Evolutionary conservation across 1,284 basidiomycete species (phyloP).

Genomic region (Pholiota adiposa): DNA sequence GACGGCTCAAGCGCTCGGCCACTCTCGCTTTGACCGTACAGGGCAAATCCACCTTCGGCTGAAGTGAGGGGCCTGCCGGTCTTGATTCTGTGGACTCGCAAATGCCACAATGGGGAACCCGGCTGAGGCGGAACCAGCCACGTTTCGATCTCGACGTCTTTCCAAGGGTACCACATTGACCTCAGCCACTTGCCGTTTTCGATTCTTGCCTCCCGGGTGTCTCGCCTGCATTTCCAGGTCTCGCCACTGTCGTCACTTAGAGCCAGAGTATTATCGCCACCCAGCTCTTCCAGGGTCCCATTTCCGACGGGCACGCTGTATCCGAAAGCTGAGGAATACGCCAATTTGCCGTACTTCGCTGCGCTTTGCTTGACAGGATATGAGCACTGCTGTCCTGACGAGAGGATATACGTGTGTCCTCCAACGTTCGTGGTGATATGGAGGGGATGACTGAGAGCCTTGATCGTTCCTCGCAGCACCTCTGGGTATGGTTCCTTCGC

Average conservation of each 20-base stretch:
- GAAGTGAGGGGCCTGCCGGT: constrained; percentile 54
- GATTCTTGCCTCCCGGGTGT: constrained; percentile 65
- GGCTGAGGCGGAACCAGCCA: constrained; percentile 70
- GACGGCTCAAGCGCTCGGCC: constrained; percentile 60
- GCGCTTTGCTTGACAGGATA: constrained; percentile 80
- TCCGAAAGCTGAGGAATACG: constrained; percentile 76
- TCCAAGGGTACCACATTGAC: constrained; percentile 77
- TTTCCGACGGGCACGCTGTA: constrained; percentile 75
- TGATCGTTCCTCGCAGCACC: constrained; percentile 46
- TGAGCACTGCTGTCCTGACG: constrained; percentile 79
- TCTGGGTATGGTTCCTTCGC: constrained; percentile 66
- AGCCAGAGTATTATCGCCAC: constrained; percentile 71
- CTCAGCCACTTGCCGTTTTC: constrained; percentile 61
- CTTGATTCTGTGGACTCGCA: constrained; percentile 68
- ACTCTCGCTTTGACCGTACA: constrained; percentile 70
- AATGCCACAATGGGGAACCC: constrained; percentile 66
- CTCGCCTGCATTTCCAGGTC: constrained; percentile 70
- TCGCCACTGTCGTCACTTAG: constrained; percentile 71
- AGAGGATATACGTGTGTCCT: constrained; percentile 73
- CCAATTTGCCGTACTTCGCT: constrained; percentile 80
- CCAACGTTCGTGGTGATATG: constrained; percentile 69
- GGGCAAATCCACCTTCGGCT: constrained; percentile 75
- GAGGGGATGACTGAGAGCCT: constrained; percentile 61
- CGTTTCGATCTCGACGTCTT: constrained; percentile 74
- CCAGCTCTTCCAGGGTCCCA: constrained; percentile 72